phyloP scores from a whole-genome alignment of 1,139 yeast species.

The Hyphopichia burtonii region DNA sequence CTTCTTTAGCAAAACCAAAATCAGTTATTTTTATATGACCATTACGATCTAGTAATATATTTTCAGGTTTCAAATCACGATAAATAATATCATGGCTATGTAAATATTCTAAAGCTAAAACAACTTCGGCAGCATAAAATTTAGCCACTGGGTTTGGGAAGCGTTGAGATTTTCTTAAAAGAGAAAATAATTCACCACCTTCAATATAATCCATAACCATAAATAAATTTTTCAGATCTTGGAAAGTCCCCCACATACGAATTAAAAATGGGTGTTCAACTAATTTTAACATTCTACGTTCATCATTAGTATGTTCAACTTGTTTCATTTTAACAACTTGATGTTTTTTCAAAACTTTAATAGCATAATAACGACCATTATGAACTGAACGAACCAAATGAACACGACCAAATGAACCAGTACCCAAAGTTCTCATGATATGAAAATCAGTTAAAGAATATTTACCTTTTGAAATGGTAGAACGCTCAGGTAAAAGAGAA shows the following conservation, averaged over 20 bases:
- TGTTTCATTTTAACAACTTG: constrained; percentile 63
- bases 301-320: constrained; percentile 65
- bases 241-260: constrained; percentile 67
- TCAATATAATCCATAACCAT: constrained; percentile 67
- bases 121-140: constrained; percentile 62
- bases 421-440: constrained; percentile 56
- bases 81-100: constrained; percentile 58
- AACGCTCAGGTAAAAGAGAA: constrained; percentile 32
- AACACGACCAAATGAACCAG: constrained; percentile 64
- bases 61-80: constrained; percentile 62
- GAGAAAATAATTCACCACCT: constrained; percentile 60
- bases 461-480: constrained; percentile 52
- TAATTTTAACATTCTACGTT: constrained; percentile 53
- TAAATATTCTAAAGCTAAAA: constrained; percentile 56
- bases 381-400: constrained; percentile 59
- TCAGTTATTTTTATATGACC: constrained; percentile 63
- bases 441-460: constrained; percentile 53
- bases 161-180: constrained; percentile 56
- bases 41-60: constrained; percentile 54
- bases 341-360: constrained; percentile 56
- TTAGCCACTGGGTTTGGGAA: constrained; percentile 65
- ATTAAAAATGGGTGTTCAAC: constrained; percentile 61
- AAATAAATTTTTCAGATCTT: constrained; percentile 54
- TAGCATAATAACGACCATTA: constrained; percentile 59
- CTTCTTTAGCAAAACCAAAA: constrained; percentile 64